phyloP scores from a whole-genome alignment of 768 basidiomycete species.

The Tylopilus sp. region DNA sequence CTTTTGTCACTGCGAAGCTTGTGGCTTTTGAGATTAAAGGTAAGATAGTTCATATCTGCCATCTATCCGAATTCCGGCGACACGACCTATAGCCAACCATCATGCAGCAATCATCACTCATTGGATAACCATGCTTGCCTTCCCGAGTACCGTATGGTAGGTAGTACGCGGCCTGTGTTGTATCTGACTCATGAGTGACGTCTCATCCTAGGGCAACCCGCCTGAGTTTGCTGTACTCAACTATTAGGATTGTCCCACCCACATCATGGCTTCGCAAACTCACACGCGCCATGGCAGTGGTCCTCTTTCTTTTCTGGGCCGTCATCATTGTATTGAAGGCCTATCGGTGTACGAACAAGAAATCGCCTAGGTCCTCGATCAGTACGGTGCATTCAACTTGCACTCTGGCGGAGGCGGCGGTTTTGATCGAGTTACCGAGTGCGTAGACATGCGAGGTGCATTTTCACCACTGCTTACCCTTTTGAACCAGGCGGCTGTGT shows the following conservation, averaged over 20 bases:
- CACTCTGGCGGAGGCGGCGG: neutral
- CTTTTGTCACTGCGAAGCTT: neutral
- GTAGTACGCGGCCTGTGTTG: neutral
- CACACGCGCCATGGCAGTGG: neutral
- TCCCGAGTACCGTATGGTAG: neutral
- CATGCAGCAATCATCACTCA: neutral
- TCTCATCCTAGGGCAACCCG: neutral
- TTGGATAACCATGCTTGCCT: neutral
- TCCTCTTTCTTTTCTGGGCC: neutral
- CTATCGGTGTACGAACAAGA: neutral
- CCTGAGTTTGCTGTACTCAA: neutral
- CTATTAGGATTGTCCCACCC: neutral
- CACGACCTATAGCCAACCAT: neutral
- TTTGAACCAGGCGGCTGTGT: constrained; percentile 4
- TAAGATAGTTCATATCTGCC: neutral
- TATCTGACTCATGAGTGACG: neutral
- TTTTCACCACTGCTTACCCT: neutral
- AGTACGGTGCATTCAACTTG: neutral
- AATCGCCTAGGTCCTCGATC: neutral
- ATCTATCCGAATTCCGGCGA: neutral
- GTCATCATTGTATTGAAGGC: neutral
- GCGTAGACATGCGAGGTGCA: neutral
- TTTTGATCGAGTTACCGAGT: constrained; percentile 8
- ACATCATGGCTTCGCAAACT: neutral
- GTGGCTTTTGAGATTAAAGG: neutral